phyloP scores from a whole-genome alignment of 257 asterid genomes.

The Parsonsia alboflavescens region DNA sequence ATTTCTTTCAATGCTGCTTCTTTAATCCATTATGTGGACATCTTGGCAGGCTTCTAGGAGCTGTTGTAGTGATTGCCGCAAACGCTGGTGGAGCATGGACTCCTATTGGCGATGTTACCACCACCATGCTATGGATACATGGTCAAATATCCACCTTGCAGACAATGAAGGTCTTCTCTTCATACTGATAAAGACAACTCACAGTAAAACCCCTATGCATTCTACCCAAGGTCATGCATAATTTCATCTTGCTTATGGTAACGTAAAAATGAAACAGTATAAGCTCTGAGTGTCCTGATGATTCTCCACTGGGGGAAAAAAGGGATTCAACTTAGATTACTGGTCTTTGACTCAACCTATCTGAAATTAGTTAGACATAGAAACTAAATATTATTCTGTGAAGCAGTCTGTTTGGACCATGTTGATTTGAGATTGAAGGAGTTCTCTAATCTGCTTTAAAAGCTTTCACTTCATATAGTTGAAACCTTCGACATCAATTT shows the following conservation, averaged over 20 bases:
- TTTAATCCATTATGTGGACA: slow-evolving; percentile 7
- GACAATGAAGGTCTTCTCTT: slow-evolving; percentile 79
- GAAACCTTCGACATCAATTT: not conserved
- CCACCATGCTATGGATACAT: slow-evolving; percentile 99
- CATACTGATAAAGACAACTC: slow-evolving; percentile 10
- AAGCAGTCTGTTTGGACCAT: not conserved
- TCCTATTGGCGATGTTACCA: slow-evolving; percentile 97
- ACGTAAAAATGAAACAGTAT: not conserved
- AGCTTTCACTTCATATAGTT: not conserved
- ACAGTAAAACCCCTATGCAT: not conserved
- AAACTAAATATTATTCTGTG: not conserved
- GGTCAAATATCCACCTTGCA: slow-evolving; percentile 88
- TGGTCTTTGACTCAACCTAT: not conserved
- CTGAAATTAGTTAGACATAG: not conserved
- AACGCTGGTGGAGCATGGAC: slow-evolving; percentile 99
- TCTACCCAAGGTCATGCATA: not conserved
- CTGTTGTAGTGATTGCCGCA: slow-evolving; percentile 94
- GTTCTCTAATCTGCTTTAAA: not conserved
- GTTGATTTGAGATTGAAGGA: slow-evolving; percentile 1
- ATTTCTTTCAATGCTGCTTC: not conserved
- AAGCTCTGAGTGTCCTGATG: not conserved
- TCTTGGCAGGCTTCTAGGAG: slow-evolving; percentile 80
- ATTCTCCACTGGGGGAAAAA: not conserved
- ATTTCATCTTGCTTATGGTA: not conserved
- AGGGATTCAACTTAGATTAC: not conserved